Conservation (phyloP, 2,329 filamentous ascomycete species). For the Fonsecaea monophora region DNA sequence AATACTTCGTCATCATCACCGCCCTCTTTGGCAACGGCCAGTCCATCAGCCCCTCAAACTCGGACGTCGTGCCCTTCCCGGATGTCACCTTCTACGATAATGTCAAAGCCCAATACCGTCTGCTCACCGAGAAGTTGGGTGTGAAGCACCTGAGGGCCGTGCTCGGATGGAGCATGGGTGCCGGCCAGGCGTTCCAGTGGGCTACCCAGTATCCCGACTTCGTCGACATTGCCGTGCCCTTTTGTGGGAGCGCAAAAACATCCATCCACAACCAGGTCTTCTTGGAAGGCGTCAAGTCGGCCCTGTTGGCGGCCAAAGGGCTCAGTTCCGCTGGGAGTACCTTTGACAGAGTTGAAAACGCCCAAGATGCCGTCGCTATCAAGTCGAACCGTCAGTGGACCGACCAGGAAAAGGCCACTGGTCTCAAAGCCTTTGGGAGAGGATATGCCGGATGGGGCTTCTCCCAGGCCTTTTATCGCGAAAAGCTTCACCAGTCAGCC, state of each 20-base stretch:
- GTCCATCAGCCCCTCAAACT: slow-evolving; percentile 71
- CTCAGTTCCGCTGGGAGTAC: slow-evolving; percentile 60
- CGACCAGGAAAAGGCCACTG: slow-evolving; percentile 60
- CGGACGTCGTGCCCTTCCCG: slow-evolving; percentile 63
- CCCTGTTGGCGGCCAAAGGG: slow-evolving; percentile 65
- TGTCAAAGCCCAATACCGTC: slow-evolving; percentile 68
- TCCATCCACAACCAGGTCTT: slow-evolving; percentile 73
- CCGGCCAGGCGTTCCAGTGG: slow-evolving; percentile 71
- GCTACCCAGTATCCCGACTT: slow-evolving; percentile 68
- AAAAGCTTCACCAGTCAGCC: slow-evolving; percentile 67
- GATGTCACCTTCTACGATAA: slow-evolving; percentile 72
- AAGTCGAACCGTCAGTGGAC: slow-evolving; percentile 54
- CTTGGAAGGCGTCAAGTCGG: slow-evolving; percentile 67
- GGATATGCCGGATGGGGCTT: slow-evolving; percentile 83
- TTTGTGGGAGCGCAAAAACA: slow-evolving; percentile 70
- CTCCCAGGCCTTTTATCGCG: slow-evolving; percentile 77
- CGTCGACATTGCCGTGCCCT: slow-evolving; percentile 69
- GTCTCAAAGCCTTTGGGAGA: slow-evolving; percentile 73
- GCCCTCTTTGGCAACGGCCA: slow-evolving; percentile 74
- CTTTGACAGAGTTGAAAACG: slow-evolving; percentile 50
- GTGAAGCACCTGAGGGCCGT: slow-evolving; percentile 68
- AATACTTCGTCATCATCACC: slow-evolving; percentile 72
- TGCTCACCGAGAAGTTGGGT: slow-evolving; percentile 68
- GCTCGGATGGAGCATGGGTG: slow-evolving; percentile 75
- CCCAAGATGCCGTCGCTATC: slow-evolving; percentile 47